These are phyloP conservation scores for Moricandia arvensis DNA, from an alignment of 345 rosid species.

Conservation along the genomic window DNA sequence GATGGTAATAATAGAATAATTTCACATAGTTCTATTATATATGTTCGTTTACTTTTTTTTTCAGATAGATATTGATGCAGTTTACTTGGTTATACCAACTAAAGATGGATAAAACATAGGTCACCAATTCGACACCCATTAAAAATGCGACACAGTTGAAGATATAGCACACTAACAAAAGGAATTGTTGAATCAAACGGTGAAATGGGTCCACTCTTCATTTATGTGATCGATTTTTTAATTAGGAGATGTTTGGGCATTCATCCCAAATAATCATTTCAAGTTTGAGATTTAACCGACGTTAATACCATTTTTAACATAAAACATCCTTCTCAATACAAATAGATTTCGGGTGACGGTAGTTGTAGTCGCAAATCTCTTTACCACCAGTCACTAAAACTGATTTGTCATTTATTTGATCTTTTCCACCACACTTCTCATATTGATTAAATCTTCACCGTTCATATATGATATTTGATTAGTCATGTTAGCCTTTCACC, in stretches of 20 bases:
- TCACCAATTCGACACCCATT: conserved; percentile 12
- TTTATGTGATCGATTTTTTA: too few species aligned
- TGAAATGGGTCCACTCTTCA: background rate
- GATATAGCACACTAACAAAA: background rate
- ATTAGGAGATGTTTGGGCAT: too few species aligned
- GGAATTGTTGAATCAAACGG: background rate
- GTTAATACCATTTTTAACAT: too few species aligned
- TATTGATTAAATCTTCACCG: conserved; percentile 18
- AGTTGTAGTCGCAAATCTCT: too few species aligned
- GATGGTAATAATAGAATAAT: background rate
- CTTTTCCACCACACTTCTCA: background rate
- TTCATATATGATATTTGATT: background rate
- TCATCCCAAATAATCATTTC: too few species aligned
- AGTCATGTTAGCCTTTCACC: conserved; percentile 4
- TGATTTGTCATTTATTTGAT: background rate
- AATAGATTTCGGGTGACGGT: too few species aligned
- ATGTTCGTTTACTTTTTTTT: background rate
- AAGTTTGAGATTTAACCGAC: too few species aligned
- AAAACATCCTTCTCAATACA: too few species aligned
- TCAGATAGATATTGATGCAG: background rate
- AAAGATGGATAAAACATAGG: conserved; percentile 29
- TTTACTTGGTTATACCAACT: conserved; percentile 1
- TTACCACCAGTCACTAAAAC: too few species aligned
- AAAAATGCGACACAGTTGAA: background rate
- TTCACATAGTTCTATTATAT: background rate